A percentile compares a stretch with the other conserved stretches of the same genome.
Conservation (phyloP, 192 early-diverging fungal genomes). For the Entomortierella lignicola region DNA sequence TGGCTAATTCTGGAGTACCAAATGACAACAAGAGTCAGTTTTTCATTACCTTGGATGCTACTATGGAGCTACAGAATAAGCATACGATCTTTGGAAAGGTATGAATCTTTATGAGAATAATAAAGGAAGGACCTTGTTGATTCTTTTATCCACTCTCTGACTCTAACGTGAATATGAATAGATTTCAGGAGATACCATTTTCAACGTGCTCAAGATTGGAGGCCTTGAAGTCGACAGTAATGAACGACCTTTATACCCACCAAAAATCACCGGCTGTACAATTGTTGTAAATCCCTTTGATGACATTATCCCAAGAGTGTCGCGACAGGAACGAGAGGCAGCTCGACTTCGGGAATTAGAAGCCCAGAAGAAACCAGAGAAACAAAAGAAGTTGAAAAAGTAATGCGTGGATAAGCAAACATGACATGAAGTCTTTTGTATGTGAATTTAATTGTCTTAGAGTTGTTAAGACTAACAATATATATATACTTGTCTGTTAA, state of each 20-base stretch:
- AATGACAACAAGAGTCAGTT: slow-evolving; percentile 93
- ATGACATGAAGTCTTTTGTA: too few species aligned
- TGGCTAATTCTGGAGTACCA: slow-evolving; percentile 83
- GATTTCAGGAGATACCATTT: slow-evolving; percentile 92
- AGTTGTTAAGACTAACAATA: too few species aligned
- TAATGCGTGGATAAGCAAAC: slow-evolving; percentile 40
- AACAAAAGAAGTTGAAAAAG: slow-evolving; percentile 73
- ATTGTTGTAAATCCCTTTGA: slow-evolving; percentile 92
- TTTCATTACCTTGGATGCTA: slow-evolving; percentile 90
- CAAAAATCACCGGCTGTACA: slow-evolving; percentile 69
- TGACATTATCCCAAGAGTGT: slow-evolving; percentile 85
- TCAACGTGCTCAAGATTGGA: slow-evolving; percentile 89
- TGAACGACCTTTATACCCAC: slow-evolving; percentile 84
- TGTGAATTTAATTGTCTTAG: too few species aligned
- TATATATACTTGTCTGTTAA: slow-evolving; percentile 3
- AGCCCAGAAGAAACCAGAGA: slow-evolving; percentile 57
- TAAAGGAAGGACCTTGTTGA: background rate
- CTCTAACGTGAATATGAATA: slow-evolving; percentile 23
- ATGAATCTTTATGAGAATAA: background rate
- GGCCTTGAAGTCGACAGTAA: slow-evolving; percentile 82
- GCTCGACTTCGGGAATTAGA: slow-evolving; percentile 19
- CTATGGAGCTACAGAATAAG: slow-evolving; percentile 87
- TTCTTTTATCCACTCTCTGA: background rate
- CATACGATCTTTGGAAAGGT: slow-evolving; percentile 96
- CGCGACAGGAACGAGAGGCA: slow-evolving; percentile 44